phyloP scores from a whole-genome alignment of 306 rosid species.

The barrel medic (Medicago truncatula) region DNA sequence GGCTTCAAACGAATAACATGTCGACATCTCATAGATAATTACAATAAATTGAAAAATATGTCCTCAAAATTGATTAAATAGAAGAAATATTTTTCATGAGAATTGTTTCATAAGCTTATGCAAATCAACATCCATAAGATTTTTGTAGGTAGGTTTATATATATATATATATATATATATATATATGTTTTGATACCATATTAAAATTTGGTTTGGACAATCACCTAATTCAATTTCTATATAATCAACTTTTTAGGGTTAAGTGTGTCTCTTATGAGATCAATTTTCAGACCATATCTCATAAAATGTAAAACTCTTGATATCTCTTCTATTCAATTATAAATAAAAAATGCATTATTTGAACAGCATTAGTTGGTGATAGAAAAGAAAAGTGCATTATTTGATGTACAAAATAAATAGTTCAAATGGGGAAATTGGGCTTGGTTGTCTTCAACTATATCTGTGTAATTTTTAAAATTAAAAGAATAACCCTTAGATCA shows the following conservation, averaged over 20 bases:
- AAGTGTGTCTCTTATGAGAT: not conserved
- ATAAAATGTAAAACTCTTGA: not conserved
- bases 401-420: conserved; percentile 9
- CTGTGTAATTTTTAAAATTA: conserved; percentile 9
- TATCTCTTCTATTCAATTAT: not conserved
- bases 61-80: conserved; percentile 36
- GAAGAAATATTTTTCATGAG: not conserved
- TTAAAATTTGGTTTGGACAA: no score
- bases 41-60: conserved; percentile 35
- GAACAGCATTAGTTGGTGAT: no score
- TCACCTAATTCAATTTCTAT: no score
- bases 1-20: conserved; percentile 32
- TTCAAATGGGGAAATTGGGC: conserved; percentile 18
- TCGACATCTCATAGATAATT: conserved; percentile 34
- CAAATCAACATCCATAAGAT: not conserved
- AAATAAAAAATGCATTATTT: no score
- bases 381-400: not conserved
- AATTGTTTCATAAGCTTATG: not conserved
- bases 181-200: no score
- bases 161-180: no score
- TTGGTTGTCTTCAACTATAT: conserved; percentile 27
- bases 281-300: not conserved
- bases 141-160: not conserved
- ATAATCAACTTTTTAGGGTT: not conserved
- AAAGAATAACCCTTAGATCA: not conserved